A percentile compares a stretch with the other conserved stretches of the same genome.
phyloP scores from a whole-genome alignment of 768 basidiomycete genomes.

The Nevesoporus exiguus region DNA sequence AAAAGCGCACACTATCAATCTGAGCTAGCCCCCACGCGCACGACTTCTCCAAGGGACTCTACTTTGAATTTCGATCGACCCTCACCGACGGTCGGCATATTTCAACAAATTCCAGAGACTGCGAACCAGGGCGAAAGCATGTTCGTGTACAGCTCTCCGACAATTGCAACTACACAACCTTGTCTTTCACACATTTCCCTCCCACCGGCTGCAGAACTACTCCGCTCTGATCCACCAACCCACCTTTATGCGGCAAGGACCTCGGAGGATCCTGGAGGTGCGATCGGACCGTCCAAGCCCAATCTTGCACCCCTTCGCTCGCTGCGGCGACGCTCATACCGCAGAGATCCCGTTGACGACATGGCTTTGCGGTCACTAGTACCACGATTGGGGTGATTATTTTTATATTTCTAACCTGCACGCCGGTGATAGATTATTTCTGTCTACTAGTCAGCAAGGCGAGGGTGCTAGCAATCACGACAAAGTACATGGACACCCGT shows the following conservation, averaged over 20 bases:
- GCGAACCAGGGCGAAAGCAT: conserved; percentile 6
- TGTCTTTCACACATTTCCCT: conserved; percentile 27
- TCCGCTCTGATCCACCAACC: conserved; percentile 25
- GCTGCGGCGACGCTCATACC: conserved; percentile 55
- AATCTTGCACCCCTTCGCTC: conserved; percentile 58
- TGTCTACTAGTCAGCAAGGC: conserved; percentile 13
- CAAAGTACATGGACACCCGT: conserved; percentile 1
- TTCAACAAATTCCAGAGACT: conserved; percentile 7
- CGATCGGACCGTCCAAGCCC: conserved; percentile 30
- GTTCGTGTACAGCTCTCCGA: conserved; percentile 10
- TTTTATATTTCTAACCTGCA: conserved; percentile 14
- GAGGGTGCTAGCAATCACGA: conserved; percentile 9
- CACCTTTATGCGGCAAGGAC: conserved; percentile 31
- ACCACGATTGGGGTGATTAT: conserved; percentile 37
- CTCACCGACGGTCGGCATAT: conserved; percentile 15
- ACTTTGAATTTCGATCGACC: conserved; percentile 18
- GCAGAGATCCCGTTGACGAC: conserved; percentile 62
- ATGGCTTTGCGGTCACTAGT: conserved; percentile 50
- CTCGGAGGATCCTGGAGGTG: conserved; percentile 15
- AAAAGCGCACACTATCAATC: conserved; percentile 13
- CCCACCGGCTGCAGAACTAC: conserved; percentile 32
- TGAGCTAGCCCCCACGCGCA: conserved; percentile 16
- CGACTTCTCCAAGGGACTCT: conserved; percentile 18
- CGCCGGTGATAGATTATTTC: conserved; percentile 23
- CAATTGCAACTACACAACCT: not conserved